These are phyloP conservation scores for Actinidia arguta DNA, from an alignment of 179 eudicot species.

Conservation along the genomic window DNA sequence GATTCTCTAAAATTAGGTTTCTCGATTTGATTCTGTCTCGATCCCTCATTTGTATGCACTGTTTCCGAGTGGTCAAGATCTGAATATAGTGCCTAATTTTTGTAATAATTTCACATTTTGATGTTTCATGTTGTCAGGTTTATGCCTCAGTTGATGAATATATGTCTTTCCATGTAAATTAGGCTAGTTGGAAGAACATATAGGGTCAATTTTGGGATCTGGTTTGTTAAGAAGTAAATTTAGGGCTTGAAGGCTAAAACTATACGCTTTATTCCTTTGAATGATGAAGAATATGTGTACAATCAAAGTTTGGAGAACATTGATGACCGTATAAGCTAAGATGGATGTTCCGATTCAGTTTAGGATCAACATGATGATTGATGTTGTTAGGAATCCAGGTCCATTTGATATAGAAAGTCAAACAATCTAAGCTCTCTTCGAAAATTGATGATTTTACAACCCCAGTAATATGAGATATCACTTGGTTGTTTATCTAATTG, in stretches of 20 bases:
- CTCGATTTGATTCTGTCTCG: not conserved
- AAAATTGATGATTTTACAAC: not conserved
- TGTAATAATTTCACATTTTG: not conserved
- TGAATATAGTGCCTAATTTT: not conserved
- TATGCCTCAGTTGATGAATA: not conserved
- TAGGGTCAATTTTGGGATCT: not conserved
- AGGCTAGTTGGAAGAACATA: not conserved
- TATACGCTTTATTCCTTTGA: too few relatives aligned
- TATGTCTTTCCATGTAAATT: not conserved
- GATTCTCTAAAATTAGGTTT: not conserved
- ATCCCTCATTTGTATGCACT: not conserved
- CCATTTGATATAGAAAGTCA: not conserved
- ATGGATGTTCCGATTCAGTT: not conserved
- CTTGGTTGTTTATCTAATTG: not conserved
- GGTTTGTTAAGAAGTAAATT: not conserved
- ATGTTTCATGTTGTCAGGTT: not conserved
- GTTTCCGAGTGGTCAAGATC: not conserved
- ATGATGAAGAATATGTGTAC: too few relatives aligned
- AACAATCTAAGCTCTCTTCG: not conserved
- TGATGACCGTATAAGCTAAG: not conserved
- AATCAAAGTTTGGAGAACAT: not conserved
- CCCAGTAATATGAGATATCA: not conserved
- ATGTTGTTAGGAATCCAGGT: not conserved
- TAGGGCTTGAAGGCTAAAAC: not conserved
- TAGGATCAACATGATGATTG: not conserved